phyloP scores from a whole-genome alignment of 305 asterid species.

The Solanum hybrid region DNA sequence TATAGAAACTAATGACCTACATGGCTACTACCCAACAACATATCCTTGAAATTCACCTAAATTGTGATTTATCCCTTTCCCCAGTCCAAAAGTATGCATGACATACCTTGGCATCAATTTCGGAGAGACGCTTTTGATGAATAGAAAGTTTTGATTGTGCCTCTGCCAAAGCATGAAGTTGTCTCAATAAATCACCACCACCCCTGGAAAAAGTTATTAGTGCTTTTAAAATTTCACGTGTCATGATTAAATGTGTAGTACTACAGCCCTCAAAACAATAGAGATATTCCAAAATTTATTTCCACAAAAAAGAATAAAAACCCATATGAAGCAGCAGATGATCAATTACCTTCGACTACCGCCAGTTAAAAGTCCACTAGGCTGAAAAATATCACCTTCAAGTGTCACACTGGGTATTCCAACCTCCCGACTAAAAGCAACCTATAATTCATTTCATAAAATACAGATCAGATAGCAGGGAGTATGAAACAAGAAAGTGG shows the following conservation, averaged over 20 bases:
- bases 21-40: neutral
- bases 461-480: constrained; percentile 6
- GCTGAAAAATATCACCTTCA: constrained; percentile 92
- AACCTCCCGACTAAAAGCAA: constrained; percentile 61
- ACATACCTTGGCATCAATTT: constrained; percentile 67
- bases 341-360: constrained; percentile 85
- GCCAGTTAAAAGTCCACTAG: constrained; percentile 93
- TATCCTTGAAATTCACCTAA: neutral
- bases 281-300: neutral
- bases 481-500: neutral
- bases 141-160: constrained; percentile 51
- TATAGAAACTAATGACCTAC: neutral
- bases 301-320: neutral
- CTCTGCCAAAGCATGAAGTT: constrained; percentile 79
- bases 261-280: neutral
- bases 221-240: constrained; percentile 10
- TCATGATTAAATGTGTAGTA: neutral
- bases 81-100: neutral
- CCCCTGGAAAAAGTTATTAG: constrained; percentile 51
- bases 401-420: constrained; percentile 72
- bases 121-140: constrained; percentile 57
- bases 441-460: constrained; percentile 34
- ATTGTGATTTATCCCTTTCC: neutral
- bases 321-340: constrained; percentile 1
- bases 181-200: constrained; percentile 76